Evolutionary conservation across 352 stramenopile genomes (phyloP).

Genomic region (Globisporangium canariense): DNA sequence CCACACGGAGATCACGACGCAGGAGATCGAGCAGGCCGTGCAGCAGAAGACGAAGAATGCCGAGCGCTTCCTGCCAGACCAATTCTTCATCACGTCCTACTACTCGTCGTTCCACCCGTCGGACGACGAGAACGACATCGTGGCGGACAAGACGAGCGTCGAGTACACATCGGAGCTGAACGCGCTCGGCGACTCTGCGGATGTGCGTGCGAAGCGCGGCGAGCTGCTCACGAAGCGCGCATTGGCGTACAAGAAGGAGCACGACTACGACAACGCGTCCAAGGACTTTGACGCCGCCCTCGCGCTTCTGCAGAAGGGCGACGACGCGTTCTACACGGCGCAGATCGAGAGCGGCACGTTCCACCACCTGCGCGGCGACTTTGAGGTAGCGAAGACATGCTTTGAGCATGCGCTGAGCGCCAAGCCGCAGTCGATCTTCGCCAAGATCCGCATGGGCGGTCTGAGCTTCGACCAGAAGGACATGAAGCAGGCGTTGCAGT

Average conservation of each 20-base stretch:
- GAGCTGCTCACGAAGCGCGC: slow-evolving; percentile 61
- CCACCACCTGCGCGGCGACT: slow-evolving; percentile 73
- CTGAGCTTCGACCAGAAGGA: slow-evolving; percentile 84
- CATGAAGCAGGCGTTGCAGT: slow-evolving; percentile 61
- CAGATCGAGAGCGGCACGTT: slow-evolving; percentile 79
- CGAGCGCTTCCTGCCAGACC: slow-evolving; percentile 60
- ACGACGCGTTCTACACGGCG: slow-evolving; percentile 66
- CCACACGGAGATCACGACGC: slow-evolving; percentile 64
- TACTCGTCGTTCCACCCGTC: slow-evolving; percentile 83
- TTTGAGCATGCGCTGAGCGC: slow-evolving; percentile 60
- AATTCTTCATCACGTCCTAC: slow-evolving; percentile 86
- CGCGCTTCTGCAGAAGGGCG: slow-evolving; percentile 38
- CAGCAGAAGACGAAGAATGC: slow-evolving; percentile 51
- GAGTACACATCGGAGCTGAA: slow-evolving; percentile 58
- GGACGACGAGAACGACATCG: slow-evolving; percentile 72
- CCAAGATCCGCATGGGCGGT: slow-evolving; percentile 80
- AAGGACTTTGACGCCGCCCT: slow-evolving; percentile 58
- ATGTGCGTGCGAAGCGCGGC: slow-evolving; percentile 31
- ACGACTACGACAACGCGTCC: slow-evolving; percentile 60
- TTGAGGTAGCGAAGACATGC: slow-evolving; percentile 54
- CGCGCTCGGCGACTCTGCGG: slow-evolving; percentile 28
- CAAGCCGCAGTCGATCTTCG: slow-evolving; percentile 74
- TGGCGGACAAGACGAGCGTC: slow-evolving; percentile 45
- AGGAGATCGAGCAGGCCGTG: slow-evolving; percentile 60
- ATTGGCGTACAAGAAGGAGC: slow-evolving; percentile 60